phyloP scores from a whole-genome alignment of 352 stramenopile species.

The Phytopythium mirpurense region DNA sequence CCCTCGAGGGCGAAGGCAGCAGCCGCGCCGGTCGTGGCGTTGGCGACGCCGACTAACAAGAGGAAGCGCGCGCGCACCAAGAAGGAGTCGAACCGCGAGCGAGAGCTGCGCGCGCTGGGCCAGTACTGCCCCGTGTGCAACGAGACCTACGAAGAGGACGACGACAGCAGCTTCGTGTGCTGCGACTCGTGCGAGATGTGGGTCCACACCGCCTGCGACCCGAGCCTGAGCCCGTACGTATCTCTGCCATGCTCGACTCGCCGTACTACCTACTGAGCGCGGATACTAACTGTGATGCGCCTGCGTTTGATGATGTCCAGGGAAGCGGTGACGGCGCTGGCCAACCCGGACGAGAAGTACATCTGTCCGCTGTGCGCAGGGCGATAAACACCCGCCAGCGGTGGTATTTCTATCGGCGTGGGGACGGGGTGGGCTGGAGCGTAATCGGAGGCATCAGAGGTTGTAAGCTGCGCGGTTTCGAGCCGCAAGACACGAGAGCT shows the following conservation, averaged over 20 bases:
- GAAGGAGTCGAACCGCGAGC: conserved; percentile 65
- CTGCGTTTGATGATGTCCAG: conserved; percentile 19
- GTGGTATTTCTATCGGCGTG: not conserved
- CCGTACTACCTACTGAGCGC: too few relatives aligned
- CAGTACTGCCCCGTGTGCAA: conserved; percentile 88
- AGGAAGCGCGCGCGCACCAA: conserved; percentile 55
- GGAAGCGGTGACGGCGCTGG: conserved; percentile 44
- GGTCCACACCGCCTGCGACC: conserved; percentile 75
- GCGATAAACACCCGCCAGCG: conserved; percentile 20
- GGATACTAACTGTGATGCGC: too few relatives aligned
- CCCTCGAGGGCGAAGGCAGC: conserved; percentile 12
- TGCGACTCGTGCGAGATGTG: conserved; percentile 88
- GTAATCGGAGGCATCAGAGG: not conserved
- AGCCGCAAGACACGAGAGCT: too few relatives aligned
- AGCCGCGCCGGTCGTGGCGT: conserved; percentile 6
- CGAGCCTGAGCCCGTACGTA: conserved; percentile 59
- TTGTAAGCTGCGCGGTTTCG: not conserved
- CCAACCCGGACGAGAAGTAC: conserved; percentile 78
- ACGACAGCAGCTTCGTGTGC: conserved; percentile 82
- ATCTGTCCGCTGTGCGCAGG: conserved; percentile 76
- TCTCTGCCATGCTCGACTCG: not conserved
- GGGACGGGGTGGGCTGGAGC: not conserved
- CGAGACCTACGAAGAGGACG: conserved; percentile 80
- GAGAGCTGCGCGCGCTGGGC: conserved; percentile 65
- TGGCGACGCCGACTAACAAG: conserved; percentile 9